These are phyloP conservation scores for Aspergillus terreus DNA, from an alignment of 2,329 filamentous ascomycete genomes.

Conservation along the genomic window DNA sequence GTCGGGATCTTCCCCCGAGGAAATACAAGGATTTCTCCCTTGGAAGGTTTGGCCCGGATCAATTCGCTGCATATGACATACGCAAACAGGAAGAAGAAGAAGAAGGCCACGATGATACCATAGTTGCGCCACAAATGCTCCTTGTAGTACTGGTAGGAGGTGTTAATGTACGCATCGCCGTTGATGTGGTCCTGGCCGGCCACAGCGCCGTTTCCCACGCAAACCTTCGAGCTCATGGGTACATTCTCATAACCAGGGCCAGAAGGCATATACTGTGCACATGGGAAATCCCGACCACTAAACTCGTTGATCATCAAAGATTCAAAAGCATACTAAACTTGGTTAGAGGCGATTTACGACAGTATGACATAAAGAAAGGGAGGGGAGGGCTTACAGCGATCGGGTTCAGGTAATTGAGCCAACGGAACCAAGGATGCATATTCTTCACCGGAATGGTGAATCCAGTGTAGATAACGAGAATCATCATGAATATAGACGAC, in stretches of 20 bases:
- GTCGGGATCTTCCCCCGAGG: conserved; percentile 63
- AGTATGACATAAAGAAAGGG: neutral
- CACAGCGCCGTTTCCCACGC: conserved; percentile 56
- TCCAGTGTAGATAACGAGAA: conserved; percentile 47
- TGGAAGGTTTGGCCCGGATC: conserved; percentile 61
- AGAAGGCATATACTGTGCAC: conserved; percentile 43
- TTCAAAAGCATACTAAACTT: conserved; percentile 66
- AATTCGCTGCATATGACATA: conserved; percentile 64
- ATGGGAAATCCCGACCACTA: conserved; percentile 56
- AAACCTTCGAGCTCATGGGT: conserved; percentile 46
- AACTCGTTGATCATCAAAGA: conserved; percentile 84
- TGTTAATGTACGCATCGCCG: conserved; percentile 57
- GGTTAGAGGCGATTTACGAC: neutral
- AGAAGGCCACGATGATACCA: conserved; percentile 63
- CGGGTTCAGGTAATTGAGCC: conserved; percentile 79
- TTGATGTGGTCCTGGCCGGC: conserved; percentile 52
- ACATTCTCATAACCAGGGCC: conserved; percentile 40
- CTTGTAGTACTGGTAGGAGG: conserved; percentile 54
- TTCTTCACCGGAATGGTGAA: conserved; percentile 48
- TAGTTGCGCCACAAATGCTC: conserved; percentile 64
- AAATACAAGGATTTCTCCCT: conserved; percentile 71
- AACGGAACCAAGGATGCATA: conserved; percentile 77
- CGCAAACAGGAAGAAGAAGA: conserved; percentile 53
- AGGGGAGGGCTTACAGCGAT: conserved; percentile 48
- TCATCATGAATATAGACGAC: conserved; percentile 47